Percentiles rank a stretch among this genome's conserved stretches.
These are phyloP conservation scores for Rhodotorula paludigena DNA, from an alignment of 768 basidiomycete genomes.

Conservation along the genomic window DNA sequence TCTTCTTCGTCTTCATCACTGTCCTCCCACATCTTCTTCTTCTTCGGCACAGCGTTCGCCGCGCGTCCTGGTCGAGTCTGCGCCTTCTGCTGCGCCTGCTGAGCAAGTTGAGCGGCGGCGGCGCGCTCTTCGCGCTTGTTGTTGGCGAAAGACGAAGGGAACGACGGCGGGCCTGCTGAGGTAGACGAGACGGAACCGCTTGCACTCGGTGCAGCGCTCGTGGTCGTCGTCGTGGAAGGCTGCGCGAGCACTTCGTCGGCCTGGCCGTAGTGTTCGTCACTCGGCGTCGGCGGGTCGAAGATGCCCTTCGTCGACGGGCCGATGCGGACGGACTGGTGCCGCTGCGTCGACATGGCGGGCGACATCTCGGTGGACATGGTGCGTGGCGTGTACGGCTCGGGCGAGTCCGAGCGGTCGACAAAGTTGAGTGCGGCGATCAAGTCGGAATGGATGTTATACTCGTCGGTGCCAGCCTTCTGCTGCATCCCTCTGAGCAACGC, in stretches of 20 bases:
- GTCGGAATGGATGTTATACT: constrained; percentile 32
- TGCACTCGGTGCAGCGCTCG: not conserved
- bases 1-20: constrained; percentile 60
- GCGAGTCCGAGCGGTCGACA: constrained; percentile 20
- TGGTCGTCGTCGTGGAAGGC: not conserved
- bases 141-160: constrained; percentile 81
- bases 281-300: constrained; percentile 4
- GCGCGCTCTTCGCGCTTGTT: constrained; percentile 76
- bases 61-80: constrained; percentile 52
- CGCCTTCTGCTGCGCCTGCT: constrained; percentile 66
- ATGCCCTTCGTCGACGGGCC: constrained; percentile 23
- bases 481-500: not conserved
- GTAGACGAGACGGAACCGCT: constrained; percentile 19
- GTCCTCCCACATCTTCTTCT: constrained; percentile 75
- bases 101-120: constrained; percentile 70
- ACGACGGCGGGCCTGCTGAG: constrained; percentile 50
- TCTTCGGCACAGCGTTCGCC: constrained; percentile 52
- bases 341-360: constrained; percentile 7
- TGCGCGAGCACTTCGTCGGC: not conserved
- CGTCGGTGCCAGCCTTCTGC: not conserved
- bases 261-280: constrained; percentile 19
- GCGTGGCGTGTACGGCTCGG: too few species aligned
- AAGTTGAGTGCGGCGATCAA: constrained; percentile 35
- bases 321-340: constrained; percentile 4
- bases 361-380: too few species aligned